These are phyloP conservation scores for Chalaropsis thielavioides DNA, from an alignment of 2,329 filamentous ascomycete genomes.

Conservation along the genomic window DNA sequence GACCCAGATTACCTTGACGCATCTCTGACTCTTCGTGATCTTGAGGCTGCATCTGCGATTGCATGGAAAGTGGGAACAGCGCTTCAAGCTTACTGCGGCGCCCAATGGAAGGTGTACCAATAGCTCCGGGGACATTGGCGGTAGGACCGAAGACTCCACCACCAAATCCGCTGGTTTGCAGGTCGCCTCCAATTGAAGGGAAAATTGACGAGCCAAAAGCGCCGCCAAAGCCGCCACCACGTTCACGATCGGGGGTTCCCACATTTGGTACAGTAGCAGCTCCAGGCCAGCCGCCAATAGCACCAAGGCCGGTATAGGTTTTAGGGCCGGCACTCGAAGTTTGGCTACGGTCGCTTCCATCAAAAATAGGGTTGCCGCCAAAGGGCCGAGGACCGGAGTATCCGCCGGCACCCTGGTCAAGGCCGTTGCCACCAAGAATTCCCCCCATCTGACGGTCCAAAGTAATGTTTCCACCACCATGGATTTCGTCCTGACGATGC, in stretches of 20 bases:
- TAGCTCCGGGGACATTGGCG: slow-evolving; percentile 32
- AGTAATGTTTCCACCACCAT: slow-evolving; percentile 25
- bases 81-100: slow-evolving; percentile 73
- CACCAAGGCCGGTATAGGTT: slow-evolving; percentile 49
- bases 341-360: slow-evolving; percentile 79
- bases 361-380: slow-evolving; percentile 33
- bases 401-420: slow-evolving; percentile 29
- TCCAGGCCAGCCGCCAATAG: slow-evolving; percentile 47
- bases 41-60: slow-evolving; percentile 70
- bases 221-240: slow-evolving; percentile 35
- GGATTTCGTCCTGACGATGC: slow-evolving; percentile 35
- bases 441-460: slow-evolving; percentile 13
- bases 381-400: slow-evolving; percentile 45
- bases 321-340: slow-evolving; percentile 78
- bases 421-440: slow-evolving; percentile 10
- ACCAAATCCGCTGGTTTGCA: slow-evolving; percentile 56
- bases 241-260: slow-evolving; percentile 53
- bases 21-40: slow-evolving; percentile 55
- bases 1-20: slow-evolving; percentile 50
- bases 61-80: slow-evolving; percentile 77
- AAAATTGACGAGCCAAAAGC: slow-evolving; percentile 71
- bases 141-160: slow-evolving; percentile 57
- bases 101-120: slow-evolving; percentile 50
- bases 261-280: slow-evolving; percentile 42
- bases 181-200: slow-evolving; percentile 54